Conservation (phyloP, 495 filamentous ascomycete genomes). For the Daldinia childiae region DNA sequence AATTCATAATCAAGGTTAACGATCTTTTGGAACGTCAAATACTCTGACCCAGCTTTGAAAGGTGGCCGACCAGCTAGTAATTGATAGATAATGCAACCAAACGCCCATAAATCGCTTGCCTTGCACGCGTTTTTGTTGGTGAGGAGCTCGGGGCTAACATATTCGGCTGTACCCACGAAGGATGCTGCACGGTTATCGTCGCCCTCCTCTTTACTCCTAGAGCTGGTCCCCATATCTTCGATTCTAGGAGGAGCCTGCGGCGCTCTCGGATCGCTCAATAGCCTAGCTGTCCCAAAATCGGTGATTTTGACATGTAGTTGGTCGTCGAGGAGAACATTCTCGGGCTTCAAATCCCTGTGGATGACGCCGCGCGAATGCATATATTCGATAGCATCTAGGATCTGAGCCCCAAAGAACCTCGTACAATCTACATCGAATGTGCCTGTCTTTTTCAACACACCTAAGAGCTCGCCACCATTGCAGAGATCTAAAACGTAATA, state of each 20-base stretch:
- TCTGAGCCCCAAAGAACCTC: conserved; percentile 93
- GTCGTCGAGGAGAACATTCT: conserved; percentile 94
- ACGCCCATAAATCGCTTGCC: conserved; percentile 97
- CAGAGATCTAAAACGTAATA: conserved; percentile 98
- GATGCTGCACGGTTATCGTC: conserved; percentile 79
- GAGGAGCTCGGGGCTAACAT: conserved; percentile 95
- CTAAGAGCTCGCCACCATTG: conserved; percentile 89
- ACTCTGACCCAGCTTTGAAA: conserved; percentile 98
- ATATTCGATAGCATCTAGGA: conserved; percentile 94
- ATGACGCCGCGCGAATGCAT: conserved; percentile 98
- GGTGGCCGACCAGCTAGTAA: conserved; percentile 91
- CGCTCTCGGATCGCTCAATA: conserved; percentile 74
- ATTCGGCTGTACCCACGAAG: conserved; percentile 98
- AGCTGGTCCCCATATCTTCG: conserved; percentile 50
- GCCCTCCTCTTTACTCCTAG: conserved; percentile 56
- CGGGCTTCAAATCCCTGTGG: conserved; percentile 95
- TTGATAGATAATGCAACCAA: conserved; percentile 99
- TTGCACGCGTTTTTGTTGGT: conserved; percentile 98
- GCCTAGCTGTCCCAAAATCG: conserved; percentile 97
- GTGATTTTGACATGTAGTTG: conserved; percentile 99
- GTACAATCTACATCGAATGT: conserved; percentile 98
- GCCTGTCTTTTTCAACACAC: conserved; percentile 89
- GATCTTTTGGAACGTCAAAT: conserved; percentile 98
- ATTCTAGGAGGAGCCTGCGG: conserved; percentile 50
- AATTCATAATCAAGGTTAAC: conserved; percentile 94